Evolutionary conservation across 2,329 filamentous ascomycete genomes (phyloP), one percentile per base, ranked within the genome.

Genomic region (Periglandula ipomoeae): DNA sequence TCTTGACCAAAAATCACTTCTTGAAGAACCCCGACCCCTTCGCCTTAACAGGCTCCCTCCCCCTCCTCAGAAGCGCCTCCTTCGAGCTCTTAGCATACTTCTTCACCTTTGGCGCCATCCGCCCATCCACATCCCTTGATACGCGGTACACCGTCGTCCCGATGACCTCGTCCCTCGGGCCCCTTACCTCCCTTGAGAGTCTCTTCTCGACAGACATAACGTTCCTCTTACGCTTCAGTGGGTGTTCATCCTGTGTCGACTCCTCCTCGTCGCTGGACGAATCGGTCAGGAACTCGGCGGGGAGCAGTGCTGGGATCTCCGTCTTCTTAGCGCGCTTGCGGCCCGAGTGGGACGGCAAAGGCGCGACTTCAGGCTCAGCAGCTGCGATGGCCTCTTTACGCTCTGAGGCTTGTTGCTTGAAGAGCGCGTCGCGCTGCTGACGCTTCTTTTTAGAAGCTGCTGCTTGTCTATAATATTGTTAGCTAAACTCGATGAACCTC

Each of bases 141-240:
- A 79, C 72, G 19, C 78, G 66, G 57, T 76, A 81, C 46, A 76
- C 70, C 2, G 78, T 81, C 11, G 69, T 65, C 2, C 76, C 77
- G n/a, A 78, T 61, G 44, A 65, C 63, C 56, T 70, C 64, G 56
- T 81, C 78, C 40, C 61, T 63, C 8, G 71, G 70, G 13, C 61
- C 64, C 49, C 63, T 67, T 42, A 64, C 61, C 47, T 67, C 65
- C 39, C 62, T 63, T 10, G 65, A 59, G 26, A 74, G 52, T 24
- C 56, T 59, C 49, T 60, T 63, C 57, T 72, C 67, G 3, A 69
- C 62, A 6, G 59, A 63, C 26, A 68, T 63, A 44, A 78, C 65
- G 52, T 65, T 74, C 51, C 72, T 69, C 57, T 67, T 70, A 61
- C 70, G 40, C 22, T 74, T 27, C 66, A 58, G 53, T 55, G 58